phyloP scores from a whole-genome alignment of 2,329 filamentous ascomycete species.

The Claviceps sp. region DNA sequence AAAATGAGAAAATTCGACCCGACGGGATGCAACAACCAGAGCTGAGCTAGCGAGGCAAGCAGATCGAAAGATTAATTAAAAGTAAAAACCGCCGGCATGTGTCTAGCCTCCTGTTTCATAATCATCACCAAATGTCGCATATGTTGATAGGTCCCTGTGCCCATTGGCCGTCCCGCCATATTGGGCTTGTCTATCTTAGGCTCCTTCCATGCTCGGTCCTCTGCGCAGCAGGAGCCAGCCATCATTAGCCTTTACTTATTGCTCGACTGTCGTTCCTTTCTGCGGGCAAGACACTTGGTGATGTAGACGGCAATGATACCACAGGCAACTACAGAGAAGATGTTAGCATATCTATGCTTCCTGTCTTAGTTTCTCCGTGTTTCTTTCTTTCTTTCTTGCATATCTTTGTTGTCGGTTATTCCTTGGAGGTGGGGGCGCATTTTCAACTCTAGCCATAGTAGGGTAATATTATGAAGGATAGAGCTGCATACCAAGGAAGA shows the following conservation, averaged over 20 bases:
- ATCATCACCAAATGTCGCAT: background rate
- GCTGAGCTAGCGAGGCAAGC: too few species aligned
- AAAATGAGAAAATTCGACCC: too few species aligned
- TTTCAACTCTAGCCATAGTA: too few species aligned
- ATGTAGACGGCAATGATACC: constrained; percentile 18
- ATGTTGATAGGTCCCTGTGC: background rate
- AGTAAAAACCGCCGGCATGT: background rate
- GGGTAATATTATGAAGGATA: background rate
- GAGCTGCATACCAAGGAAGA: constrained; percentile 23
- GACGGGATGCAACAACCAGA: too few species aligned
- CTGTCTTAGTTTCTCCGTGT: too few species aligned
- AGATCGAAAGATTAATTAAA: too few species aligned
- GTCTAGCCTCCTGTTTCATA: background rate
- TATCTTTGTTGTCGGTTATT: too few species aligned
- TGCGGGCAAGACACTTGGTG: constrained; percentile 16
- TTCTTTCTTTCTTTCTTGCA: background rate
- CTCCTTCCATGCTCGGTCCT: background rate
- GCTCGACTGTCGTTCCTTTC: constrained; percentile 15
- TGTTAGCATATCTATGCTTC: constrained; percentile 5
- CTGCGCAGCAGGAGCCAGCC: background rate
- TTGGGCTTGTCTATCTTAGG: background rate
- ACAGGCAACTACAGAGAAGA: constrained; percentile 16
- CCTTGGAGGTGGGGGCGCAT: too few species aligned
- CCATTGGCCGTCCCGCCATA: background rate
- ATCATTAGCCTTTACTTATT: constrained; percentile 9